These are phyloP conservation scores for Phialemonium atrogriseum DNA, from an alignment of 2,329 filamentous ascomycete genomes.

Conservation along the genomic window DNA sequence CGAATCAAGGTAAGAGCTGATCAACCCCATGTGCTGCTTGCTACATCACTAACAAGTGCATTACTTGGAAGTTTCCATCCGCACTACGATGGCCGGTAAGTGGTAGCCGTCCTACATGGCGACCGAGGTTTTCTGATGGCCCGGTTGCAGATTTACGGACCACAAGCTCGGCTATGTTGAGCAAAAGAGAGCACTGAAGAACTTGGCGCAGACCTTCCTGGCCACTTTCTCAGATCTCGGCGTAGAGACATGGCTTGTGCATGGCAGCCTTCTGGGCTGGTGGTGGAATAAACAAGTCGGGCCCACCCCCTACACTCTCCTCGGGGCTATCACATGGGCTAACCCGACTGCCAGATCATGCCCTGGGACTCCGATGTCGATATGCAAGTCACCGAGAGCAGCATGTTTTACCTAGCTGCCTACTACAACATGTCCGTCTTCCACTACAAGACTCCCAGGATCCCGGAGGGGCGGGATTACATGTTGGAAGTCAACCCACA, in stretches of 20 bases:
- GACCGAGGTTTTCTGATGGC: too few species aligned
- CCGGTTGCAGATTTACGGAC: conserved; percentile 8
- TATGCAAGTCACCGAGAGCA: conserved; percentile 61
- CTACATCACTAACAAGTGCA: neutral
- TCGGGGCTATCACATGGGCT: conserved; percentile 5
- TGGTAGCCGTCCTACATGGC: too few species aligned
- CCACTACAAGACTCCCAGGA: conserved; percentile 30
- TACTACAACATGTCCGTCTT: conserved; percentile 54
- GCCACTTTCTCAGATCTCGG: conserved; percentile 56
- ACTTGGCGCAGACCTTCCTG: conserved; percentile 66
- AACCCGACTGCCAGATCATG: conserved; percentile 43
- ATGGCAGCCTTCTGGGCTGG: conserved; percentile 79
- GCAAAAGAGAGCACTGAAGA: conserved; percentile 39
- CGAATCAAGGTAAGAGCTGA: conserved; percentile 6
- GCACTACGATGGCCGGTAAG: conserved; percentile 25
- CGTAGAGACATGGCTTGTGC: conserved; percentile 74
- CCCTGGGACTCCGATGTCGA: conserved; percentile 75
- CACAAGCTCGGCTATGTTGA: conserved; percentile 5
- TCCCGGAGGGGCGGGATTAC: conserved; percentile 32
- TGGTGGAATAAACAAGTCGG: conserved; percentile 63
- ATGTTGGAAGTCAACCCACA: conserved; percentile 41
- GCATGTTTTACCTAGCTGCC: conserved; percentile 56
- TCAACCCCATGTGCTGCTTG: too few species aligned
- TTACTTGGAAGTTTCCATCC: conserved; percentile 15
- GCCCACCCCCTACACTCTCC: neutral